phyloP scores from a whole-genome alignment of 2,329 filamentous ascomycete genomes.

The Calonectria pauciramosa region DNA sequence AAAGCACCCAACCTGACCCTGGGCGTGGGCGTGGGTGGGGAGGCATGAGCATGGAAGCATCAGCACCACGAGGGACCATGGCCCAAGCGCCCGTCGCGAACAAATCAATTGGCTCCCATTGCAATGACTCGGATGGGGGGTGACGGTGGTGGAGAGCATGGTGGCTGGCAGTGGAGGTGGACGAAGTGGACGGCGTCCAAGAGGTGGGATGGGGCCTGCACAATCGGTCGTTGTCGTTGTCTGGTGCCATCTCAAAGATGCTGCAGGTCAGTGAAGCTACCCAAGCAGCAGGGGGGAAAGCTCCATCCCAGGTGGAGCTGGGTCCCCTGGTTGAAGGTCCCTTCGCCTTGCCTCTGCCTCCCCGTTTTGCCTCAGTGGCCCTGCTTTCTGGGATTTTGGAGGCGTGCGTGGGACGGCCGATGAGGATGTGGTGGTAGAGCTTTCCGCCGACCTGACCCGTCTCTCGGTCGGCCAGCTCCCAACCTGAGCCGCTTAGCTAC shows the following conservation, averaged over 20 bases:
- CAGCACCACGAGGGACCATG: constrained; percentile 40
- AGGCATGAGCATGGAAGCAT: constrained; percentile 32
- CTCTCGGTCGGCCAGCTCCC: background rate
- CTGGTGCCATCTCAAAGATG: constrained; percentile 38
- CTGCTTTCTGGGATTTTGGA: constrained; percentile 7
- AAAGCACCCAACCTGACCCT: constrained; percentile 21
- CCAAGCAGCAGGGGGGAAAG: constrained; percentile 42
- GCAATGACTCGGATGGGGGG: constrained; percentile 48
- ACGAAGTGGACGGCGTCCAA: constrained; percentile 34
- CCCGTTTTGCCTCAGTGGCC: constrained; percentile 6
- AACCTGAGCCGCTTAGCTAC: background rate
- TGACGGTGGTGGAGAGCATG: constrained; percentile 37
- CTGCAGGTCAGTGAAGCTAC: constrained; percentile 42
- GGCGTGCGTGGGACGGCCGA: constrained; percentile 11
- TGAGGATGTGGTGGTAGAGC: background rate
- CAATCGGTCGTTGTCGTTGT: constrained; percentile 23
- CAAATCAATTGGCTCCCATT: constrained; percentile 49
- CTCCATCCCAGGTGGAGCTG: constrained; percentile 43
- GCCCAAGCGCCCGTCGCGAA: constrained; percentile 41
- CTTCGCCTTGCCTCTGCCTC: constrained; percentile 29
- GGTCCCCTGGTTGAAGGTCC: constrained; percentile 43
- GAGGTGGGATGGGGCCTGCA: constrained; percentile 23
- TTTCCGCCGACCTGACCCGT: background rate
- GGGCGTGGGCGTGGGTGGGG: constrained; percentile 9
- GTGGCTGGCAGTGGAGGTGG: constrained; percentile 40